phyloP scores from a whole-genome alignment of 257 asterid genomes.

The Solanum okadae region DNA sequence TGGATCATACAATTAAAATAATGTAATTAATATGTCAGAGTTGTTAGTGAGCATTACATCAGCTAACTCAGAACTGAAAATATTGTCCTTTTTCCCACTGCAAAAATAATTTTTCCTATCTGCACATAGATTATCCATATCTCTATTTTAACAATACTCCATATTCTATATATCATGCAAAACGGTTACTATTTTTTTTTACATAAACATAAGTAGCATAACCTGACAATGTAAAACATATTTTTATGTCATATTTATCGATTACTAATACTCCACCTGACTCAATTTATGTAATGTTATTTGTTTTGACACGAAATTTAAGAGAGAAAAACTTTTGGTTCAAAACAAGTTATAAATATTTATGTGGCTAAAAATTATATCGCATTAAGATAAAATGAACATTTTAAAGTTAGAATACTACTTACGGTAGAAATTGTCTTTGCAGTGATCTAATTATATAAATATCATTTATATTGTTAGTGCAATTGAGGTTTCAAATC shows the following conservation, averaged over 20 bases:
- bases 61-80: slow-evolving; percentile 7
- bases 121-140: not conserved
- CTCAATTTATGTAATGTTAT: too few species aligned
- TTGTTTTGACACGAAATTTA: too few species aligned
- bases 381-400: fast-evolving
- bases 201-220: not conserved
- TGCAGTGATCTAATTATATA: not conserved
- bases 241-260: not conserved
- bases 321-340: too few species aligned
- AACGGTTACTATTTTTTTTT: not conserved
- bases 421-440: too few species aligned
- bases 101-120: slow-evolving; percentile 10
- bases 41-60: slow-evolving; percentile 7
- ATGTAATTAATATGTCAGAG: not conserved
- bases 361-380: too few species aligned
- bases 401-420: too few species aligned
- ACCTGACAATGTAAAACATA: not conserved
- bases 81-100: slow-evolving; percentile 21
- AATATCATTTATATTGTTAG: not conserved
- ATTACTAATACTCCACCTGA: fast-evolving
- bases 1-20: not conserved
- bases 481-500: not conserved
- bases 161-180: not conserved
- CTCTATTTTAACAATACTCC: not conserved
- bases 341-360: too few species aligned